Evolutionary conservation across 2,329 filamentous ascomycete species (phyloP), one percentile per base, ranked within the genome.

Genomic region (Microdochium bolleyi): DNA sequence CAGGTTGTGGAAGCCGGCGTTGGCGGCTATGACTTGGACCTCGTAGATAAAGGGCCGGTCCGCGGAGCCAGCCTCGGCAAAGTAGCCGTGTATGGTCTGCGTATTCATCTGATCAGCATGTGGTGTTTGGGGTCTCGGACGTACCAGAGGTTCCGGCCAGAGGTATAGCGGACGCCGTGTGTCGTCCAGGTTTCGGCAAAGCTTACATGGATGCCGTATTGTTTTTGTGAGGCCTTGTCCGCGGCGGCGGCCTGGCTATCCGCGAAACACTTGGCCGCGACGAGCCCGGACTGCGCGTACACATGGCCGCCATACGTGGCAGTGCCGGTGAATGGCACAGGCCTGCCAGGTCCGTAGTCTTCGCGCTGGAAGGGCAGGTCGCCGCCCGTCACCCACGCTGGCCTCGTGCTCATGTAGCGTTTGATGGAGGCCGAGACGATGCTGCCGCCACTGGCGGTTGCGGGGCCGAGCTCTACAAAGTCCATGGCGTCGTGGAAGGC

Each of bases 51-150:
- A 81, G 2, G 80, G 79, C 2, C 78, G 72, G 55, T 80, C 74
- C 1, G 61, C 54, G 3, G 68, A 61, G 4, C 76, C 79, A 0
- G 69, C 66, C 22, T 74, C 70, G 2, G 76, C 76, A 60, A 82
- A 83, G 59, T 73, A 78, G 9, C 78, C 79, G 58, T 81, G 76
- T 22, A 83, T 77, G 9, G 77, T 75, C 78, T 82, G 37, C 51
- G 9, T 34, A 19, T 3, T n/a, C n/a, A 19, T 22, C 27, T 53
- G 50, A 48, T 57, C 44, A 57, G 56, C 25, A 32, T 24, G 52
- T n/a, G n/a, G n/a, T n/a, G n/a, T n/a, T n/a, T n/a, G n/a, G n/a
- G n/a, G n/a, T n/a, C n/a, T n/a, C n/a, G n/a, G n/a, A n/a, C n/a
- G n/a, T n/a, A n/a, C n/a, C n/a, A n/a, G n/a, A n/a, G n/a, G n/a